These are phyloP conservation scores for Entonaema liquescens DNA, from an alignment of 495 filamentous ascomycete species.

Conservation along the genomic window DNA sequence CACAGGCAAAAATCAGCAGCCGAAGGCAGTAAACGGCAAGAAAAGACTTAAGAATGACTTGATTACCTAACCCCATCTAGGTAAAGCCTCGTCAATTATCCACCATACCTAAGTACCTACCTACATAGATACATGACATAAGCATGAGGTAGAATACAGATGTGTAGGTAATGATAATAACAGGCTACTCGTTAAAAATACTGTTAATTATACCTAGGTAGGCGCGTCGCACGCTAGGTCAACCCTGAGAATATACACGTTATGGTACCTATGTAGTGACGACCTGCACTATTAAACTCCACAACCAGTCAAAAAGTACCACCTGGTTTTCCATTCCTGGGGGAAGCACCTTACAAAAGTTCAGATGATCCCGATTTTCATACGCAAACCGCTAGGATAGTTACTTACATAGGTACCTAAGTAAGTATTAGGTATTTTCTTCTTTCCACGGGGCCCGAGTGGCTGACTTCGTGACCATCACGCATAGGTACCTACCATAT, in stretches of 20 bases:
- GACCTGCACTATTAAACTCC: too few species aligned
- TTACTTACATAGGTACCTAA: neutral
- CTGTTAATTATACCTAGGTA: too few species aligned
- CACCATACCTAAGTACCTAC: neutral
- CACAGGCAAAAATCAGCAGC: neutral
- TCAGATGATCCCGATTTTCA: constrained; percentile 30
- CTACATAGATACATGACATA: neutral
- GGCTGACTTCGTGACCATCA: constrained; percentile 23
- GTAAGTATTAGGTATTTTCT: neutral
- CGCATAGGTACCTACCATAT: constrained; percentile 7
- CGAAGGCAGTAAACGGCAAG: constrained; percentile 2
- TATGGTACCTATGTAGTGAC: constrained; percentile 3
- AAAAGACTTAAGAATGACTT: neutral
- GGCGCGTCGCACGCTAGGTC: neutral
- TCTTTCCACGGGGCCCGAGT: constrained; percentile 2
- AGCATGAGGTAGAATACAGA: too few species aligned
- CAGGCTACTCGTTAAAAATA: neutral
- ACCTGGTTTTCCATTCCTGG: constrained; percentile 1
- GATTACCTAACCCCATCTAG: neutral
- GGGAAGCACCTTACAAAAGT: constrained; percentile 10
- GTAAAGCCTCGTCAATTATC: too few species aligned
- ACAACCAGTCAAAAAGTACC: constrained; percentile 16
- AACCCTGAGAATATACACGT: too few species aligned
- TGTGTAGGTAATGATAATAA: too few species aligned
- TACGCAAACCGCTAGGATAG: neutral